These are phyloP conservation scores for Grosmannia clavigera DNA, from an alignment of 2,329 filamentous ascomycete genomes.

Conservation along the genomic window DNA sequence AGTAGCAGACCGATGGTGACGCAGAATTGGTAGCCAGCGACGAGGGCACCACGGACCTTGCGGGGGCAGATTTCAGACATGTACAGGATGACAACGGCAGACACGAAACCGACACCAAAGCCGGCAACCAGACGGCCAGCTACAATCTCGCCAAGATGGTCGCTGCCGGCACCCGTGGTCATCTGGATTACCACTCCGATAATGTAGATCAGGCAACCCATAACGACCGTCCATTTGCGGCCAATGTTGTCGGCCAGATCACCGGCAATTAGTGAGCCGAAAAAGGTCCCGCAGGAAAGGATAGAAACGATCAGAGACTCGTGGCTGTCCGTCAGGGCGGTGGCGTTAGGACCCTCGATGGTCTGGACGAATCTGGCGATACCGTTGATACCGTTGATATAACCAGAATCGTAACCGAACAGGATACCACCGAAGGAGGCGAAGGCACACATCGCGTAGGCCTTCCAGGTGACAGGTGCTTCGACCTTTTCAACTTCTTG, in stretches of 20 bases:
- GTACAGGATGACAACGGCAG: conserved; percentile 71
- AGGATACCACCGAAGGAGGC: conserved; percentile 63
- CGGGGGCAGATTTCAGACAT: conserved; percentile 71
- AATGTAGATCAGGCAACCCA: conserved; percentile 58
- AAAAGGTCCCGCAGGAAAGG: conserved; percentile 66
- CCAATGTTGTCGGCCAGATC: conserved; percentile 66
- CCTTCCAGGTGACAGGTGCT: conserved; percentile 56
- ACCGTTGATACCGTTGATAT: conserved; percentile 55
- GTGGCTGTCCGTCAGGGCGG: conserved; percentile 26
- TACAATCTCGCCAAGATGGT: conserved; percentile 50
- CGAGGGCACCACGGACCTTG: conserved; percentile 44
- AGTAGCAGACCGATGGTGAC: conserved; percentile 58
- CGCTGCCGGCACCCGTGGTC: conserved; percentile 30
- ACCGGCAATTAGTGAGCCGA: conserved; percentile 65
- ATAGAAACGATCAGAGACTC: conserved; percentile 58
- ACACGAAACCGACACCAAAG: conserved; percentile 69
- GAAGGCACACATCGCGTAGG: conserved; percentile 58
- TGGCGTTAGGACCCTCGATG: conserved; percentile 30
- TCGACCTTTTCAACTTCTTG: conserved; percentile 48
- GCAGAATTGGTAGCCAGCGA: conserved; percentile 59
- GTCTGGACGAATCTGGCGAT: conserved; percentile 36
- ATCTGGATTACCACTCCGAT: conserved; percentile 58
- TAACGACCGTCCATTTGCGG: conserved; percentile 59
- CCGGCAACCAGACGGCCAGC: conserved; percentile 65
- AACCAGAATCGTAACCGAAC: conserved; percentile 69